These are phyloP conservation scores for Fallopia convolvulus DNA, from an alignment of 148 eudicot genomes.

Conservation along the genomic window DNA sequence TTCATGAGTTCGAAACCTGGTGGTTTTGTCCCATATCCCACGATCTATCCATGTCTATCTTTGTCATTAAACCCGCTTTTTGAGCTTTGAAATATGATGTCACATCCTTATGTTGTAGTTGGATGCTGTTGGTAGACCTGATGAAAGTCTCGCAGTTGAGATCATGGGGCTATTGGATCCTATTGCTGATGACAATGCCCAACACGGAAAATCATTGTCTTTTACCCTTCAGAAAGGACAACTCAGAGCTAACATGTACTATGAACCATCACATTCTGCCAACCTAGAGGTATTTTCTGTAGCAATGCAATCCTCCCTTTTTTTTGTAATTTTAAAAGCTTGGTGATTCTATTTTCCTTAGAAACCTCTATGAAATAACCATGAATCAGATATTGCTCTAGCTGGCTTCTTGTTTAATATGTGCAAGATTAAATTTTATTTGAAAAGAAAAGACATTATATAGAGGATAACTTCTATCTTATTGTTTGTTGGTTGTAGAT, in stretches of 20 bases:
- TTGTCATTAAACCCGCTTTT: not conserved
- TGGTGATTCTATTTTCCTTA: not conserved
- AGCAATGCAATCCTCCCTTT: constrained; percentile 9
- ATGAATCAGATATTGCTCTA: not conserved
- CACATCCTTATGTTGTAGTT: constrained; percentile 43
- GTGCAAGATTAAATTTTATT: not conserved
- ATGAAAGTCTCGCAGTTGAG: constrained; percentile 83
- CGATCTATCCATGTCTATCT: not conserved
- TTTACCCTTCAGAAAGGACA: constrained; percentile 95
- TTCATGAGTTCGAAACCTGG: not conserved
- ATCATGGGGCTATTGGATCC: constrained; percentile 56
- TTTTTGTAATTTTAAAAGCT: not conserved
- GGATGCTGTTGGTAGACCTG: constrained; percentile 93
- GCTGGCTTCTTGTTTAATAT: not conserved
- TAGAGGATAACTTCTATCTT: not conserved
- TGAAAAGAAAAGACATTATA: not conserved
- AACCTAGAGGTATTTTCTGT: constrained; percentile 58
- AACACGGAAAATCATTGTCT: constrained; percentile 51
- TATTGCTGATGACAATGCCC: constrained; percentile 37
- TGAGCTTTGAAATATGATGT: constrained; percentile 7
- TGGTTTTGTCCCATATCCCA: not conserved
- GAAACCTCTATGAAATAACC: not conserved
- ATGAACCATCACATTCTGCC: constrained; percentile 68
- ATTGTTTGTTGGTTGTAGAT: constrained; percentile 41
- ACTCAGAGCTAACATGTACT: constrained; percentile 61